phyloP scores from a whole-genome alignment of 1,139 yeast species.

The Pichia sp. region DNA sequence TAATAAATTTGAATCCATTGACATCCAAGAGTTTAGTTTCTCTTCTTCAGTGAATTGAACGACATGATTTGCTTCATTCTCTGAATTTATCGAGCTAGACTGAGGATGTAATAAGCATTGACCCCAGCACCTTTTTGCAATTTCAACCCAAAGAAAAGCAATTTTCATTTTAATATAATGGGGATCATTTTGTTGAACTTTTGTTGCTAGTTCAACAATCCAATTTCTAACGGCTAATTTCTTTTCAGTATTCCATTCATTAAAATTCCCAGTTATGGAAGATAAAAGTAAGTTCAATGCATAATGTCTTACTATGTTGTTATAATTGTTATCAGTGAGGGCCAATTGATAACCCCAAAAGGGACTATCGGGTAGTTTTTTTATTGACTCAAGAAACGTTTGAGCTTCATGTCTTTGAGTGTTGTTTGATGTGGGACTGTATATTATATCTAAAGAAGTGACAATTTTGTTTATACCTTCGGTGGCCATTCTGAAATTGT shows the following conservation, averaged over 20 bases:
- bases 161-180: conserved; percentile 85
- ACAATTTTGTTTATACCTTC: conserved; percentile 64
- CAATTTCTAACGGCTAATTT: conserved; percentile 68
- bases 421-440: conserved; percentile 65
- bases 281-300: conserved; percentile 77
- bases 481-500: conserved; percentile 43
- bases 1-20: conserved; percentile 76
- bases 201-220: conserved; percentile 70
- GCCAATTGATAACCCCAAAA: conserved; percentile 90
- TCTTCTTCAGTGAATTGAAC: conserved; percentile 34
- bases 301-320: conserved; percentile 77
- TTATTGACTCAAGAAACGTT: conserved; percentile 65
- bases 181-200: conserved; percentile 62
- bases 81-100: neutral
- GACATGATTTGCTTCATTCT: conserved; percentile 12
- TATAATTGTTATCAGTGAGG: conserved; percentile 48
- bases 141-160: conserved; percentile 84
- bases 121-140: conserved; percentile 95
- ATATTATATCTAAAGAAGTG: conserved; percentile 71
- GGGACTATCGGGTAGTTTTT: conserved; percentile 76
- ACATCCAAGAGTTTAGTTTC: conserved; percentile 69
- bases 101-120: conserved; percentile 25
- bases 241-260: conserved; percentile 55
- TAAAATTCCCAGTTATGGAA: conserved; percentile 52
- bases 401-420: conserved; percentile 63